phyloP scores from a whole-genome alignment of 2,329 filamentous ascomycete genomes.

The Biscogniauxia sp. region DNA sequence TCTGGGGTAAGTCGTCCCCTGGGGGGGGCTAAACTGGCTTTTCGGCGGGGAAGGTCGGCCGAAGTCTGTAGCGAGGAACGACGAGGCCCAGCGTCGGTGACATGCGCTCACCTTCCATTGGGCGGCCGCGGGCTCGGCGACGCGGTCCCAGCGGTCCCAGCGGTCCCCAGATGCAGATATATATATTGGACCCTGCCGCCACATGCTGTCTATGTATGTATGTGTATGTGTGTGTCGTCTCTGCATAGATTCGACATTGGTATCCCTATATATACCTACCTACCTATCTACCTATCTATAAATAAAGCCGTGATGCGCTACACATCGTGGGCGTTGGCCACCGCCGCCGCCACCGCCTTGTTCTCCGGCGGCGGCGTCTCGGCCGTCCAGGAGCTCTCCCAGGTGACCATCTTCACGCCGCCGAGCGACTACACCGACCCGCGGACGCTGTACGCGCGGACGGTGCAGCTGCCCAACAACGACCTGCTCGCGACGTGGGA shows the following conservation, averaged over 20 bases:
- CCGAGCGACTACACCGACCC: slow-evolving; percentile 43
- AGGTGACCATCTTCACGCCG: slow-evolving; percentile 38
- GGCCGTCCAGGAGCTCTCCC: slow-evolving; percentile 12
- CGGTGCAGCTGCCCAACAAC: slow-evolving; percentile 43
- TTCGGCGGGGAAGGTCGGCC: not conserved
- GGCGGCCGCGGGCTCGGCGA: not conserved
- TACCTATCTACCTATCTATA: too few relatives aligned
- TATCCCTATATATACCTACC: not conserved
- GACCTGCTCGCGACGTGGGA: slow-evolving; percentile 54
- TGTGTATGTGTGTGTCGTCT: not conserved
- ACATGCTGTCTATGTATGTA: not conserved
- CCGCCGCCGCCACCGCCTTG: slow-evolving; percentile 8
- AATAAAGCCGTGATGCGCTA: not conserved
- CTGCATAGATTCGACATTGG: not conserved
- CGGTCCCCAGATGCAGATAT: not conserved
- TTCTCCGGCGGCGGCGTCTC: not conserved
- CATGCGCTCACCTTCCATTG: not conserved
- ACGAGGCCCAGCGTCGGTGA: not conserved
- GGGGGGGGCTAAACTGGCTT: not conserved
- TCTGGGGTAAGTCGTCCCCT: not conserved
- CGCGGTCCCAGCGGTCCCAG: too few relatives aligned
- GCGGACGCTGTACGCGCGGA: slow-evolving; percentile 43
- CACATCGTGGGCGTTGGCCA: slow-evolving; percentile 6
- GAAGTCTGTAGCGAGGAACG: not conserved
- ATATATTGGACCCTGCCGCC: not conserved